Evolutionary conservation across 352 stramenopile genomes (phyloP).

Genomic region (Phytophthora fragariae): DNA sequence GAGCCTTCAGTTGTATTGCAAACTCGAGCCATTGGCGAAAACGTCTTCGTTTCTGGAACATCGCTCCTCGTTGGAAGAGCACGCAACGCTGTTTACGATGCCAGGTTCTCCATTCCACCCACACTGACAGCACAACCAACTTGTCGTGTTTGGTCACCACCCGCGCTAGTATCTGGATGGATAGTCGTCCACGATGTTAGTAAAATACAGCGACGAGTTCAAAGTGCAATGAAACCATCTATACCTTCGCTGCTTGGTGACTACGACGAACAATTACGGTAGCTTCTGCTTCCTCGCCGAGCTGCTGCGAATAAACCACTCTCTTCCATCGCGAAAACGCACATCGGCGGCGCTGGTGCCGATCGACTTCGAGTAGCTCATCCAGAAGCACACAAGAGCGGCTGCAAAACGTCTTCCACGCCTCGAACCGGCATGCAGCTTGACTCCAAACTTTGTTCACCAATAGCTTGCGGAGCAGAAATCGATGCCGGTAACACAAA

Average conservation of each 20-base stretch:
- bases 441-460: conserved; percentile 29
- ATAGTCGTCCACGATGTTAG: not conserved
- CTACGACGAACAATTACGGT: conserved; percentile 18
- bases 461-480: conserved; percentile 28
- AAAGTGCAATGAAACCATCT: not conserved
- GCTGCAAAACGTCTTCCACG: conserved; percentile 24
- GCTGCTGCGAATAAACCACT: conserved; percentile 16
- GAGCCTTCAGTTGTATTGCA: conserved; percentile 10
- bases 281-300: conserved; percentile 25
- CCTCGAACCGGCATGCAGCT: conserved; percentile 10
- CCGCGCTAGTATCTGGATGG: conserved; percentile 14
- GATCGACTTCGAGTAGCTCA: conserved; percentile 14
- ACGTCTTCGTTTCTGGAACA: conserved; percentile 11
- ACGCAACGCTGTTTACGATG: conserved; percentile 12
- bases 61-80: conserved; percentile 22
- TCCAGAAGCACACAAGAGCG: conserved; percentile 13
- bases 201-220: not conserved
- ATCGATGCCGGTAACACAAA: conserved; percentile 21
- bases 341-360: conserved; percentile 14
- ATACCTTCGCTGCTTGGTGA: conserved; percentile 19
- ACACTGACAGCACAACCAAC: conserved; percentile 16
- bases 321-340: conserved; percentile 23
- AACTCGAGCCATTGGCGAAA: conserved; percentile 23
- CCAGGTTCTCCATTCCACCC: conserved; percentile 30
- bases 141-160: conserved; percentile 10